Percentiles rank a stretch among this genome's conserved stretches.
Conservation (phyloP, 75 land plant genomes). For the Chamaecyparis obtusa region DNA sequence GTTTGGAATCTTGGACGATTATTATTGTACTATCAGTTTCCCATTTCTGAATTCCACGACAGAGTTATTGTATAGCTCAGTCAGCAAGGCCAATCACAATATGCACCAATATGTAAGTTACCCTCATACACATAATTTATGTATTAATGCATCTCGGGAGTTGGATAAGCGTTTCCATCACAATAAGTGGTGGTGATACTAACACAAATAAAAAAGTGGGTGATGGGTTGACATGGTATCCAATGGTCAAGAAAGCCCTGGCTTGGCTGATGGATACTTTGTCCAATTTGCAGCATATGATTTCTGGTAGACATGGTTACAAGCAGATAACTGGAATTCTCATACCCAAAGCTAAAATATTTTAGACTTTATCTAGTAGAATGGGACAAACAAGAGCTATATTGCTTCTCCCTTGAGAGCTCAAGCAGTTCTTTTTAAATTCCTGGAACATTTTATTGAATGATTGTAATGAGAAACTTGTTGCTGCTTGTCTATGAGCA, state of each 20-base stretch:
- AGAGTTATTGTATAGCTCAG: background rate
- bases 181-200: background rate
- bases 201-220: background rate
- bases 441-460: too few relatives aligned
- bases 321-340: background rate
- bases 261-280: background rate
- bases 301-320: background rate
- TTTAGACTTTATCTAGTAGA: background rate
- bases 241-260: background rate
- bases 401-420: background rate
- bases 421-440: too few relatives aligned
- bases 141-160: too few relatives aligned
- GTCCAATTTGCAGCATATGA: background rate
- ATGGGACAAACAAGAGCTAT: background rate
- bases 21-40: background rate
- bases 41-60: background rate
- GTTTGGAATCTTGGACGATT: background rate
- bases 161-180: background rate
- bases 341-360: background rate
- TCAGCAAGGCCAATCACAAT: background rate
- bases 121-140: too few relatives aligned
- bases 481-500: too few relatives aligned
- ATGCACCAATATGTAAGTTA: too few relatives aligned
- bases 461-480: too few relatives aligned
- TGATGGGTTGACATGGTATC: background rate